Conservation (phyloP, 495 filamentous ascomycete species). For the Aspergillus incahuasiensis region DNA sequence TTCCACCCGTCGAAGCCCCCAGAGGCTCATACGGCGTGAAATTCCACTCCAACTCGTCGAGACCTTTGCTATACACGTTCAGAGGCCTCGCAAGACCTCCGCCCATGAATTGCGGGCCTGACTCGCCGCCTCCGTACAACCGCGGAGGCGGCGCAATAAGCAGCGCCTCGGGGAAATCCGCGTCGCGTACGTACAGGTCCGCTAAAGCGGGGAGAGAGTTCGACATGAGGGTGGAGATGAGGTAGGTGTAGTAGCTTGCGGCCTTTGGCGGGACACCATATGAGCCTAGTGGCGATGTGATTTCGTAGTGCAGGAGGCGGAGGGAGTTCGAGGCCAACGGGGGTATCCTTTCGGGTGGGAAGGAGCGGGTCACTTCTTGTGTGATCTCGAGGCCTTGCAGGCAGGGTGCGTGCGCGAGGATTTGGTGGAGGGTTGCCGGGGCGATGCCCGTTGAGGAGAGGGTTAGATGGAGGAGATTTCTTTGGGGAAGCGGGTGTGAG, state of each 20-base stretch:
- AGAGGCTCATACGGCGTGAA: conserved; percentile 57
- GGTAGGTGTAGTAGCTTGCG: conserved; percentile 76
- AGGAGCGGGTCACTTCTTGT: conserved; percentile 60
- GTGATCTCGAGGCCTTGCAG: conserved; percentile 63
- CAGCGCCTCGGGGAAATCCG: conserved; percentile 69
- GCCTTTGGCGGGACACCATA: conserved; percentile 56
- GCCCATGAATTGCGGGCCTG: conserved; percentile 29
- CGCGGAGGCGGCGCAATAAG: conserved; percentile 59
- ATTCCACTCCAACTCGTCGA: conserved; percentile 83
- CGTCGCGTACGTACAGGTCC: conserved; percentile 80
- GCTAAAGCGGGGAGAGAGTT: conserved; percentile 66
- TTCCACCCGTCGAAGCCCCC: conserved; percentile 24
- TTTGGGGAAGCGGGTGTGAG: conserved; percentile 41
- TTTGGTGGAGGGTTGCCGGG: conserved; percentile 55
- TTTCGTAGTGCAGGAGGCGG: conserved; percentile 72
- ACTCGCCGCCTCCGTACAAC: conserved; percentile 29
- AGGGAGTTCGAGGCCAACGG: conserved; percentile 64
- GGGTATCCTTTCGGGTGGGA: conserved; percentile 57
- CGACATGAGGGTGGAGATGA: conserved; percentile 75
- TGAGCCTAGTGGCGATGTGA: conserved; percentile 52
- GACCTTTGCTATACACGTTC: conserved; percentile 79
- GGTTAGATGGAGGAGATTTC: conserved; percentile 54
- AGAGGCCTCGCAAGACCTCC: conserved; percentile 58
- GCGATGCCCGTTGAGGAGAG: conserved; percentile 63
- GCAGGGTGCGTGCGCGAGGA: conserved; percentile 56